These are phyloP conservation scores for Parathielavia hyrcaniae DNA, from an alignment of 495 filamentous ascomycete species.

Conservation along the genomic window DNA sequence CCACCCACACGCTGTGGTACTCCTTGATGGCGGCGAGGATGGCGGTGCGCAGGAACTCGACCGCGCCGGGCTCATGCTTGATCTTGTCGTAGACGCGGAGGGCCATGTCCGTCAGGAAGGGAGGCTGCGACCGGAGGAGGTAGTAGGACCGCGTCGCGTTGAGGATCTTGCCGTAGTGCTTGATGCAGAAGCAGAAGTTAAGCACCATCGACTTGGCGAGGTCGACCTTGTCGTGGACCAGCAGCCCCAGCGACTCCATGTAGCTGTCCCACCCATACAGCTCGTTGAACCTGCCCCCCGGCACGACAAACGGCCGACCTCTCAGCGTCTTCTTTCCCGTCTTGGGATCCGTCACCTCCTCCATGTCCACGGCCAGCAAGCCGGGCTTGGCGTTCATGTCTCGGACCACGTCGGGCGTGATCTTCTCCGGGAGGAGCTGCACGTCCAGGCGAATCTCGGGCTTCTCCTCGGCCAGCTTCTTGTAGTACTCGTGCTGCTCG, in stretches of 20 bases:
- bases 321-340: constrained; percentile 59
- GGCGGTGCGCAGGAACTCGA: constrained; percentile 70
- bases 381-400: constrained; percentile 80
- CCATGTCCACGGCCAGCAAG: constrained; percentile 83
- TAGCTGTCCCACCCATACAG: constrained; percentile 97
- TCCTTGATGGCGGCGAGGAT: constrained; percentile 94
- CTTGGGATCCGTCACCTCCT: constrained; percentile 55
- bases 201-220: constrained; percentile 87
- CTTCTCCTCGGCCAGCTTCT: constrained; percentile 59
- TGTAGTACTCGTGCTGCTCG: constrained; percentile 86
- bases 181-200: constrained; percentile 96
- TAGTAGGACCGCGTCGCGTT: constrained; percentile 97
- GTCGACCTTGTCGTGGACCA: constrained; percentile 73
- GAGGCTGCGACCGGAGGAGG: constrained; percentile 84
- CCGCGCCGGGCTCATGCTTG: constrained; percentile 64
- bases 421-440: constrained; percentile 60
- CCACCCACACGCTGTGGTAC: constrained; percentile 86
- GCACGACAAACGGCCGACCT: constrained; percentile 93
- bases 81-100: constrained; percentile 84
- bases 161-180: constrained; percentile 95
- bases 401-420: constrained; percentile 65
- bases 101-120: constrained; percentile 96
- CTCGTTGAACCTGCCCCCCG: constrained; percentile 95
- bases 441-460: constrained; percentile 86
- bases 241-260: constrained; percentile 84